Conservation (phyloP, 768 basidiomycete genomes). For the Collybia nuda region DNA sequence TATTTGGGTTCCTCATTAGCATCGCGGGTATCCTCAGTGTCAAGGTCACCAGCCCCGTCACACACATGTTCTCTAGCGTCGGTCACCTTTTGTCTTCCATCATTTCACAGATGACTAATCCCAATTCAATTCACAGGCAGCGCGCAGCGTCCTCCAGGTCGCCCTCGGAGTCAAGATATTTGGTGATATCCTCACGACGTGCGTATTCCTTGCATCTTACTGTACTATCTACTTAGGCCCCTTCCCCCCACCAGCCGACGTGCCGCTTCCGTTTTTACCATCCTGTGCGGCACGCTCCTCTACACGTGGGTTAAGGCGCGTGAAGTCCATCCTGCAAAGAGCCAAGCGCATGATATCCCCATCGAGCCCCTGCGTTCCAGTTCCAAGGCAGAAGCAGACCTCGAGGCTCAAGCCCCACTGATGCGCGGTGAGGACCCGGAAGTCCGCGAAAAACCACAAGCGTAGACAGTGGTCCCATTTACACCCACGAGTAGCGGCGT, state of each 20-base stretch:
- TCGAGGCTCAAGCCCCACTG: too few species aligned
- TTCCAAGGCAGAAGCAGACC: too few species aligned
- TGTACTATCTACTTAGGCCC: not conserved
- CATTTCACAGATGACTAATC: not conserved
- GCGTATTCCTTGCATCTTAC: slow-evolving; percentile 19
- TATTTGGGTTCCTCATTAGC: slow-evolving; percentile 30
- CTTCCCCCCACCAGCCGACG: slow-evolving; percentile 54
- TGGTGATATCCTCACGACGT: slow-evolving; percentile 64
- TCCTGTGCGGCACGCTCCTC: slow-evolving; percentile 63
- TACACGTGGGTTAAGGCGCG: slow-evolving; percentile 66
- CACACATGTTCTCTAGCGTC: slow-evolving; percentile 73
- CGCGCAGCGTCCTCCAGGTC: slow-evolving; percentile 76
- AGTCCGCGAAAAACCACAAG: too few species aligned
- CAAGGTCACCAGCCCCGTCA: slow-evolving; percentile 34
- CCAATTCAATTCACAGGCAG: slow-evolving; percentile 43
- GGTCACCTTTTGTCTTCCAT: slow-evolving; percentile 8
- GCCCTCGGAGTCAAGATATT: slow-evolving; percentile 69
- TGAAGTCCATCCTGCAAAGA: slow-evolving; percentile 22
- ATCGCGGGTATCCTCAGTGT: not conserved
- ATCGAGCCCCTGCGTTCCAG: too few species aligned
- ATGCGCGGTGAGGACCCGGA: too few species aligned
- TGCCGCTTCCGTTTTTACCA: slow-evolving; percentile 55
- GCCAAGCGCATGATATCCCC: too few species aligned
- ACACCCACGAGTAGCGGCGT: too few species aligned
- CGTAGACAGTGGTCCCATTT: too few species aligned